phyloP scores from a whole-genome alignment of 164 flowering plant species.

The Umbilicus rupestris region DNA sequence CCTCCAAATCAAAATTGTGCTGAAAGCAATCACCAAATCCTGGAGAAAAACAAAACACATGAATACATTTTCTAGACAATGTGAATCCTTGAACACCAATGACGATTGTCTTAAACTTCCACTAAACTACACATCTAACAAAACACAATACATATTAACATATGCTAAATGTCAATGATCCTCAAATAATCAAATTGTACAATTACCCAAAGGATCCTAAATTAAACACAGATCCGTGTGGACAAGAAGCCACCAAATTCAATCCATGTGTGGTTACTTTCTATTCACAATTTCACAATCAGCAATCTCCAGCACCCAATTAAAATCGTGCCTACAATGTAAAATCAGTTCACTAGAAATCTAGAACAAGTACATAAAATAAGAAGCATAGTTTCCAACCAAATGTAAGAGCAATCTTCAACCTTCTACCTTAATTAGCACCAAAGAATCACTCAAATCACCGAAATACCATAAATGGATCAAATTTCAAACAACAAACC shows the following conservation, averaged over 20 bases:
- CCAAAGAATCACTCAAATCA: neutral
- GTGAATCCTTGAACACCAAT: neutral
- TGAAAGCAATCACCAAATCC: neutral
- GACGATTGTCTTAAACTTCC: neutral
- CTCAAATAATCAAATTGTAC: neutral
- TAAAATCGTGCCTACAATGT: no score
- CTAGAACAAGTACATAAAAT: neutral
- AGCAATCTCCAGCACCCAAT: no score
- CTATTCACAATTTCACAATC: no score
- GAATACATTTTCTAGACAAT: neutral
- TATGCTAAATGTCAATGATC: neutral
- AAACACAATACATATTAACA: no score
- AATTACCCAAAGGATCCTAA: neutral
- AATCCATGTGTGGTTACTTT: no score
- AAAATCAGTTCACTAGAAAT: no score
- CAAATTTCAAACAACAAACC: neutral
- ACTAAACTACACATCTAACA: no score
- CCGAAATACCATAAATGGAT: neutral
- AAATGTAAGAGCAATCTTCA: neutral
- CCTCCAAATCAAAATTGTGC: slow-evolving; percentile 9
- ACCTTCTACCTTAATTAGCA: no score
- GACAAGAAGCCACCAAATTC: no score
- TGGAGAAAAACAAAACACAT: neutral
- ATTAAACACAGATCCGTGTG: neutral
- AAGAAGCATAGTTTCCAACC: neutral